Evolutionary conservation across 257 asterid species (phyloP).

Genomic region (Forsythia suspensa): DNA sequence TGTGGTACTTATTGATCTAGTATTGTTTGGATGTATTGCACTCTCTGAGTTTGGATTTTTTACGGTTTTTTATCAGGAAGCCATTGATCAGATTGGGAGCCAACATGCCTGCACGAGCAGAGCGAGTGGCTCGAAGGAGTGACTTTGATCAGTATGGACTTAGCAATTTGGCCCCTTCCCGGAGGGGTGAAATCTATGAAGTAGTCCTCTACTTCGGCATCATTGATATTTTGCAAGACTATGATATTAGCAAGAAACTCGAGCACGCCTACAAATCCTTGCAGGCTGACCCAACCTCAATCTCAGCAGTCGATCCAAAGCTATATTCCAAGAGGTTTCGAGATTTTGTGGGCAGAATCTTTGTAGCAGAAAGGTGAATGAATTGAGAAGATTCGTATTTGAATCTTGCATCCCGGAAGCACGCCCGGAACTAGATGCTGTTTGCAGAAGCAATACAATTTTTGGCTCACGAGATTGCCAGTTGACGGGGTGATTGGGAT

Average conservation of each 20-base stretch:
- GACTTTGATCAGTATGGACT: slow-evolving; percentile 70
- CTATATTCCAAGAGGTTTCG: slow-evolving; percentile 83
- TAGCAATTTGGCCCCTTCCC: slow-evolving; percentile 41
- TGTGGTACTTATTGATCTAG: background rate
- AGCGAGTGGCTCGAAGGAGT: slow-evolving; percentile 73
- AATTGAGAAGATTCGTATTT: background rate
- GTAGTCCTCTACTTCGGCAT: slow-evolving; percentile 87
- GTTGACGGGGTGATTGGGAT: background rate
- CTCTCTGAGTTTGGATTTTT: slow-evolving; percentile 7
- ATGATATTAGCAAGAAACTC: slow-evolving; percentile 87
- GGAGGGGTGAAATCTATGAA: slow-evolving; percentile 65
- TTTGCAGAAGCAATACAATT: background rate
- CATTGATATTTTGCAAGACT: slow-evolving; percentile 91
- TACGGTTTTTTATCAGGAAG: slow-evolving; percentile 46
- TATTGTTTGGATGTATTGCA: background rate
- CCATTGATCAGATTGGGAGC: slow-evolving; percentile 82
- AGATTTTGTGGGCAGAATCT: slow-evolving; percentile 76
- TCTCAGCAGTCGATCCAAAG: slow-evolving; percentile 96
- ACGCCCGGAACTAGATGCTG: background rate
- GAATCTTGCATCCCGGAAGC: background rate
- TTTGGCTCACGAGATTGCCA: background rate
- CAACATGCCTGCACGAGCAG: slow-evolving; percentile 97
- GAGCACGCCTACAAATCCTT: slow-evolving; percentile 94
- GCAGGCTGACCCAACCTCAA: slow-evolving; percentile 78
- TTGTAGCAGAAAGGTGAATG: slow-evolving; percentile 66